Evolutionary conservation across 495 filamentous ascomycete species (phyloP).

Genomic region (Penicillium bovifimosum): DNA sequence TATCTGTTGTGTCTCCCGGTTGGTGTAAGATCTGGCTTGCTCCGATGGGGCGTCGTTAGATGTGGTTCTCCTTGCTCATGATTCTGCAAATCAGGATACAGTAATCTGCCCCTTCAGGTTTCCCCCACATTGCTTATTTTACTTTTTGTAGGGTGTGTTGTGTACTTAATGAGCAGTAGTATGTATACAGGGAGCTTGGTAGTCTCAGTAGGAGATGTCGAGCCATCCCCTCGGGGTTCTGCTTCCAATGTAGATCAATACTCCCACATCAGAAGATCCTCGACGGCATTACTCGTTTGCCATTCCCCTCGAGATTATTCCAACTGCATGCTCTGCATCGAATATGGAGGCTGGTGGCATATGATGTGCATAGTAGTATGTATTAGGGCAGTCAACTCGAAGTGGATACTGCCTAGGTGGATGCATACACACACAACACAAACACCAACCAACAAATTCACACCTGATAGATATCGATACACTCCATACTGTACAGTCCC

Average conservation of each 20-base stretch:
- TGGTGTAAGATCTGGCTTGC: constrained; percentile 12
- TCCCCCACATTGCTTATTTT: constrained; percentile 6
- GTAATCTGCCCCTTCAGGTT: background rate
- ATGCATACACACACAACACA: background rate
- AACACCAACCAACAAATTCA: background rate
- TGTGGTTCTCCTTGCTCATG: constrained; percentile 13
- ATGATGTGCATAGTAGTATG: too few relatives aligned
- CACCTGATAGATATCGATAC: constrained; percentile 1
- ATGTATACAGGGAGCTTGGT: background rate
- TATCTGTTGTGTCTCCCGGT: constrained; percentile 6
- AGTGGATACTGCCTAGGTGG: background rate
- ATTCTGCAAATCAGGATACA: background rate
- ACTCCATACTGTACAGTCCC: background rate
- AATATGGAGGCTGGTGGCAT: background rate
- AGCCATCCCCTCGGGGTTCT: constrained; percentile 1
- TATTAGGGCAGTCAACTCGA: background rate
- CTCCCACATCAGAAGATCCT: background rate
- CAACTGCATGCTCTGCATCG: constrained; percentile 1
- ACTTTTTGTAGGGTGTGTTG: background rate
- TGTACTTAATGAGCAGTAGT: too few relatives aligned
- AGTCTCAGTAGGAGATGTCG: background rate
- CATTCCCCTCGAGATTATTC: background rate
- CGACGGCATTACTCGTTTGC: background rate
- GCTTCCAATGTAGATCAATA: constrained; percentile 2
- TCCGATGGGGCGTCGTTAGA: constrained; percentile 1